phyloP scores from a whole-genome alignment of 176 grass and related monocot genomes.

The Zea mays region Zm-B73-REFERENCE-NAM-5.0 NC_050103.1:134332501-134333000 shows the following conservation, averaged over 20 bases:
- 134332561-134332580: too few species aligned
- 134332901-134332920: background rate
- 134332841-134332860: background rate
- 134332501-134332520: too few species aligned
- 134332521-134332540: too few species aligned
- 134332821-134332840: background rate
- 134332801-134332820: background rate
- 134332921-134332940: background rate
- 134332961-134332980: background rate
- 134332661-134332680: too few species aligned
- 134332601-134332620: too few species aligned
- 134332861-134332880: background rate
- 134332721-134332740: background rate
- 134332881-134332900: background rate
- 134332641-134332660: too few species aligned
- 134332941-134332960: background rate
- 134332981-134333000: too few species aligned
- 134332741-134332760: background rate
- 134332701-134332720: background rate
- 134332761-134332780: background rate
- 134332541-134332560: too few species aligned
- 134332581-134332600: too few species aligned
- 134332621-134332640: too few species aligned
- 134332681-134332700: background rate
- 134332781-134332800: background rate